Evolutionary conservation across 208 protist species (phyloP).

Genomic region (Crithidia thermophila): DNA sequence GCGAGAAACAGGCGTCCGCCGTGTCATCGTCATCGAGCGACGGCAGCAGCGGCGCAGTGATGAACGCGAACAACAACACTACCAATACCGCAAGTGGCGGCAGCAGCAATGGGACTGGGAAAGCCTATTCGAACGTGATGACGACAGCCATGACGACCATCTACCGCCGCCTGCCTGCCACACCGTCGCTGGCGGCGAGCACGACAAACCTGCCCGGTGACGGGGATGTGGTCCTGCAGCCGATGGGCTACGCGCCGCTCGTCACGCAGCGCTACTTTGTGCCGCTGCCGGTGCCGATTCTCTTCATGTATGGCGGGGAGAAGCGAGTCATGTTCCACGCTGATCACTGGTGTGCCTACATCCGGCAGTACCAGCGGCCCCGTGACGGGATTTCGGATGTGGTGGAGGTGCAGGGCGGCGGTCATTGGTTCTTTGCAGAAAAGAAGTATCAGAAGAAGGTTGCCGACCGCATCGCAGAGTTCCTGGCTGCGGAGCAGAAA

Average conservation of each 20-base stretch:
- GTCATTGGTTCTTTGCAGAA: conserved; percentile 86
- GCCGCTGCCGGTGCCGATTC: conserved; percentile 57
- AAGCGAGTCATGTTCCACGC: conserved; percentile 64
- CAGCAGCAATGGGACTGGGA: background rate
- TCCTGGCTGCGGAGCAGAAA: conserved; percentile 37
- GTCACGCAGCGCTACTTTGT: conserved; percentile 58
- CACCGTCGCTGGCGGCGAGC: conserved; percentile 24
- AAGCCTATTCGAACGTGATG: conserved; percentile 31
- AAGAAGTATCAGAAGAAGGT: conserved; percentile 49
- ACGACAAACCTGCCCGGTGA: conserved; percentile 23
- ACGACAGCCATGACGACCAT: conserved; percentile 35
- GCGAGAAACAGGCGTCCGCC: conserved; percentile 8
- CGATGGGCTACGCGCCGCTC: conserved; percentile 38
- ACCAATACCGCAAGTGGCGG: background rate
- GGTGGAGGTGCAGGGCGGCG: conserved; percentile 59
- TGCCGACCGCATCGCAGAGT: conserved; percentile 46
- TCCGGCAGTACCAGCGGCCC: conserved; percentile 47
- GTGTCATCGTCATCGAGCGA: background rate
- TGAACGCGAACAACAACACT: background rate
- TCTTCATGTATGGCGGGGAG: conserved; percentile 73
- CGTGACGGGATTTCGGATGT: conserved; percentile 72
- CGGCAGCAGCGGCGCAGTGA: background rate
- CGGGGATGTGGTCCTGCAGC: conserved; percentile 18
- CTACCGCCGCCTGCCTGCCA: conserved; percentile 28
- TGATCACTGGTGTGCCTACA: conserved; percentile 62